These are phyloP conservation scores for Talaromyces borbonicus DNA, from an alignment of 495 filamentous ascomycete species.

Conservation along the genomic window DNA sequence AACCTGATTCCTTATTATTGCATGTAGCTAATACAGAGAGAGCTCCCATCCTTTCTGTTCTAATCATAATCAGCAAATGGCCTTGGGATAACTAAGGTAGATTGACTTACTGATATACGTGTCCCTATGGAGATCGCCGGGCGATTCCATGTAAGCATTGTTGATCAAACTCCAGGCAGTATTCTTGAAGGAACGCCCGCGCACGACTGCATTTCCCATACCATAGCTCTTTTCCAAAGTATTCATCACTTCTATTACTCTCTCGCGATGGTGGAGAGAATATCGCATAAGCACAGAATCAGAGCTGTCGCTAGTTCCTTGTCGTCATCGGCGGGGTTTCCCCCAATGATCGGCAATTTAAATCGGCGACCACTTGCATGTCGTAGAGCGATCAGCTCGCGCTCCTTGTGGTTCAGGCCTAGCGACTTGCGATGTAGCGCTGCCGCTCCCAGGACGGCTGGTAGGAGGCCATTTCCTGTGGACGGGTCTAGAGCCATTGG, in stretches of 20 bases:
- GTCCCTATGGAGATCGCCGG: conserved; percentile 4
- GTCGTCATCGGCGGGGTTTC: background rate
- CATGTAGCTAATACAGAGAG: background rate
- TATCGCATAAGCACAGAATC: conserved; percentile 4
- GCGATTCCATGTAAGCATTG: background rate
- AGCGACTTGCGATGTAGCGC: background rate
- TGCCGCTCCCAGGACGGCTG: background rate
- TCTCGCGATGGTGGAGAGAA: background rate
- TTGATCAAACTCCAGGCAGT: conserved; percentile 3
- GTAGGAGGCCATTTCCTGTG: conserved; percentile 2
- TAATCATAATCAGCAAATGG: background rate
- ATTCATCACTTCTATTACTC: background rate
- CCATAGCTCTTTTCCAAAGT: background rate
- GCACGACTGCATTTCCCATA: conserved; percentile 5
- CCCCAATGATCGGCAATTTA: conserved; percentile 3
- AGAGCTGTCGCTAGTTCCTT: conserved; percentile 1
- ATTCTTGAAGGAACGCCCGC: background rate
- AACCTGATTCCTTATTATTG: background rate
- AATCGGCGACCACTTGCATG: conserved; percentile 2
- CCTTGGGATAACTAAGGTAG: background rate
- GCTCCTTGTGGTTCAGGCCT: conserved; percentile 2
- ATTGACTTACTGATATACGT: background rate
- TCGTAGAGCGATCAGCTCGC: background rate
- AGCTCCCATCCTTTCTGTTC: conserved; percentile 2
- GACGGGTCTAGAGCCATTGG: conserved; percentile 1